These are phyloP conservation scores for Amaranthus hypochondriacus DNA, from an alignment of 148 eudicot genomes.

Conservation along the genomic window DNA sequence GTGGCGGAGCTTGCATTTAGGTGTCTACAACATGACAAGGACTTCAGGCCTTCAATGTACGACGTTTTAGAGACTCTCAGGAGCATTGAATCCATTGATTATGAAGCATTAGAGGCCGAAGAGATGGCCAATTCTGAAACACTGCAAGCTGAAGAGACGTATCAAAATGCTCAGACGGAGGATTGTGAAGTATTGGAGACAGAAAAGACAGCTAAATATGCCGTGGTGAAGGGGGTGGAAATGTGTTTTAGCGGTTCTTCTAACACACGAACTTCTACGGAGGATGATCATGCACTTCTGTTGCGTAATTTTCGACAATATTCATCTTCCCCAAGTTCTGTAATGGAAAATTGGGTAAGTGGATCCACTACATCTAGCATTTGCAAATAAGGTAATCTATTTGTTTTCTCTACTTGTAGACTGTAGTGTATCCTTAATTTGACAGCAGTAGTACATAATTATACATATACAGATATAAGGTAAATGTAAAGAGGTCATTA, in stretches of 20 bases:
- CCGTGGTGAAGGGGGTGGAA: neutral
- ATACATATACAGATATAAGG: too few relatives aligned
- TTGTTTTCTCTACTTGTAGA: neutral
- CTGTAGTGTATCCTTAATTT: too few relatives aligned
- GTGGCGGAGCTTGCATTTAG: conserved; percentile 15
- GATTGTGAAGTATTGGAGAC: too few relatives aligned
- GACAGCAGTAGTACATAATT: too few relatives aligned
- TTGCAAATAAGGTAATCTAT: neutral
- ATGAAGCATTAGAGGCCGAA: neutral
- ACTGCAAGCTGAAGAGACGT: too few relatives aligned
- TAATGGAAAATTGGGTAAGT: conserved; percentile 17
- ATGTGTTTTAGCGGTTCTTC: neutral
- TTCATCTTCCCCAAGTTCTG: conserved; percentile 18
- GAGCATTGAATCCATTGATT: conserved; percentile 8
- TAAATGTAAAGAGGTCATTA: too few relatives aligned
- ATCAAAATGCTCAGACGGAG: too few relatives aligned
- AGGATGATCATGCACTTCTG: conserved; percentile 2
- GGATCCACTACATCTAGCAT: conserved; percentile 5
- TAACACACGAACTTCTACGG: neutral
- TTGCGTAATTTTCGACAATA: neutral
- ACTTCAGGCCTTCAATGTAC: conserved; percentile 7
- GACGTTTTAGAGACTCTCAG: conserved; percentile 13
- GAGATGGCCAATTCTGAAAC: neutral
- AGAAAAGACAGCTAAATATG: neutral
- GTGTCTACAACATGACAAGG: conserved; percentile 17